Evolutionary conservation across 2,329 filamentous ascomycete genomes (phyloP).

Genomic region (Emergomyces pasteurianus): DNA sequence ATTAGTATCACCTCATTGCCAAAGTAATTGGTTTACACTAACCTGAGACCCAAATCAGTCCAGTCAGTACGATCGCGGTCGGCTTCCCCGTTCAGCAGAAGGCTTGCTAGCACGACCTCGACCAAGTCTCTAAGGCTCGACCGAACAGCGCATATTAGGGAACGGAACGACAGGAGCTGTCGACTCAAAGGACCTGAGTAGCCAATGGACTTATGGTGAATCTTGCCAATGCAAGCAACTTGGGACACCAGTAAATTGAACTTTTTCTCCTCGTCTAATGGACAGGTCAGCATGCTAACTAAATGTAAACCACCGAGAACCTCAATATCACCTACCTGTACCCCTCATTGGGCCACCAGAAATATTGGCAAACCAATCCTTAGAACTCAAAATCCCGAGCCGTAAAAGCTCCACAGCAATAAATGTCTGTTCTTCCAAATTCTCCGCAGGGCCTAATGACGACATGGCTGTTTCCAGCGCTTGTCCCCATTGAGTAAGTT

Average conservation of each 20-base stretch:
- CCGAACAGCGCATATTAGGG: conserved; percentile 67
- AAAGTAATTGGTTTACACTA: conserved; percentile 22
- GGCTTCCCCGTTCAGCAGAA: conserved; percentile 72
- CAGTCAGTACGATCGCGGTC: conserved; percentile 57
- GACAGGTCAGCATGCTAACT: conserved; percentile 14
- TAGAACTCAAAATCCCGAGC: conserved; percentile 63
- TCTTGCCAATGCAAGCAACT: conserved; percentile 67
- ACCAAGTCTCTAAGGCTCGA: conserved; percentile 69
- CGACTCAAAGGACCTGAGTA: conserved; percentile 92
- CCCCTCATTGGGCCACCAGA: conserved; percentile 49
- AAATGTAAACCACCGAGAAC: background rate
- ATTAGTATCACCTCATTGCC: conserved; percentile 6
- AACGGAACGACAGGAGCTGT: conserved; percentile 76
- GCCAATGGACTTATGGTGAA: conserved; percentile 73
- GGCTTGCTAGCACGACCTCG: conserved; percentile 67
- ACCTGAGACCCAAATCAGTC: conserved; percentile 61
- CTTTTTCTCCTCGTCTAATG: conserved; percentile 59
- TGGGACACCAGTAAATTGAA: conserved; percentile 75
- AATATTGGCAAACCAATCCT: conserved; percentile 48
- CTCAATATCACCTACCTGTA: conserved; percentile 25
- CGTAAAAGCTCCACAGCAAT: conserved; percentile 77
- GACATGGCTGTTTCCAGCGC: conserved; percentile 61
- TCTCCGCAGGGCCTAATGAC: conserved; percentile 43
- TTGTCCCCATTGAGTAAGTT: conserved; percentile 72
- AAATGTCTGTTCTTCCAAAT: conserved; percentile 65